These are phyloP conservation scores for Micractinium conductrix DNA, from an alignment of 139 green algal genomes.

Conservation along the genomic window DNA sequence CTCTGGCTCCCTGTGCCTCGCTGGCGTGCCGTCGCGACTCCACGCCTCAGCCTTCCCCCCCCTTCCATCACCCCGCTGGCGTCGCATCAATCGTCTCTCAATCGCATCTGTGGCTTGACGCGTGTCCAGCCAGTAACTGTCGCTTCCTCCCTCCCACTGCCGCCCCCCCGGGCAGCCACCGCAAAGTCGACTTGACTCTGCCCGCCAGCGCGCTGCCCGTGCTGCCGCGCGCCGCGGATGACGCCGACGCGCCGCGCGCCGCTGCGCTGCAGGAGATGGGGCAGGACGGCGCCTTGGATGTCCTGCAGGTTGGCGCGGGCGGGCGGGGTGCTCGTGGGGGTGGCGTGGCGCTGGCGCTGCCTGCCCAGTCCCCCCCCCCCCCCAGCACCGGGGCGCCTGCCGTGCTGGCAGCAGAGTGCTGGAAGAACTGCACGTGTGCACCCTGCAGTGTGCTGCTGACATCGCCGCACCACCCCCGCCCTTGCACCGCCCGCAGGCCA, in stretches of 20 bases:
- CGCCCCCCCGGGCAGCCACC: slow-evolving; percentile 45
- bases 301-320: slow-evolving; percentile 37
- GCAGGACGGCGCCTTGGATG: slow-evolving; percentile 2
- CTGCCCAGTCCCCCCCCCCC: too few relatives aligned
- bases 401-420: too few relatives aligned
- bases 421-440: not conserved
- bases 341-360: too few relatives aligned
- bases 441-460: not conserved
- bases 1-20: too few relatives aligned
- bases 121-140: too few relatives aligned
- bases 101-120: too few relatives aligned
- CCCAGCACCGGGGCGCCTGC: too few relatives aligned
- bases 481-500: slow-evolving; percentile 21
- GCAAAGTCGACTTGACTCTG: slow-evolving; percentile 56
- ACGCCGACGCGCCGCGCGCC: not conserved
- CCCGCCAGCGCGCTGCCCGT: not conserved
- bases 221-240: not conserved
- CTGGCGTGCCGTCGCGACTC: too few relatives aligned
- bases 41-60: too few relatives aligned
- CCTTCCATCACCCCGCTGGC: too few relatives aligned
- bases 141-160: not conserved
- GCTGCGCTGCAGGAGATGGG: not conserved
- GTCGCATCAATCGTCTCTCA: too few relatives aligned
- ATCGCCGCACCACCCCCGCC: not conserved
- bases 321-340: too few relatives aligned